phyloP scores from a whole-genome alignment of 2,329 filamentous ascomycete genomes.

The Graphilbum sp. region DNA sequence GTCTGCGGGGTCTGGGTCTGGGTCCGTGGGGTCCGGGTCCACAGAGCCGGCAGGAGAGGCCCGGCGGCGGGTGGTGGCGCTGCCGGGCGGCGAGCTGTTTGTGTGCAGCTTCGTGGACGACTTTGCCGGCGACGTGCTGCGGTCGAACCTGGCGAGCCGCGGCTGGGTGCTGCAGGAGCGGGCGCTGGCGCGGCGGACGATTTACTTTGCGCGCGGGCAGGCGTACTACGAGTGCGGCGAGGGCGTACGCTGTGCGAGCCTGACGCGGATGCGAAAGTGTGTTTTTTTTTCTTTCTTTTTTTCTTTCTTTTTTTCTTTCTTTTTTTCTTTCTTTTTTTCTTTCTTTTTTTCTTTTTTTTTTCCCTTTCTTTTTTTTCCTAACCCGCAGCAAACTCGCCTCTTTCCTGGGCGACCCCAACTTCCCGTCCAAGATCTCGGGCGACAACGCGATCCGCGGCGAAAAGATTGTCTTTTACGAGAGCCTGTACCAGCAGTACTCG shows the following conservation, averaged over 20 bases:
- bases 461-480: slow-evolving; percentile 12
- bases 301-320: background rate
- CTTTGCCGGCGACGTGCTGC: slow-evolving; percentile 17
- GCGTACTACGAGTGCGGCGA: slow-evolving; percentile 23
- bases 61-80: no score
- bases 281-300: slow-evolving; percentile 2
- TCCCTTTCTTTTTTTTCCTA: no score
- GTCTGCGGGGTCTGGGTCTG: no score
- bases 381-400: slow-evolving; percentile 5
- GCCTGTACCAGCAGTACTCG: slow-evolving; percentile 16
- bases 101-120: slow-evolving; percentile 17
- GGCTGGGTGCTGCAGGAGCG: slow-evolving; percentile 25
- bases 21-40: no score
- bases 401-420: slow-evolving; percentile 15
- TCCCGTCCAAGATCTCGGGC: slow-evolving; percentile 9
- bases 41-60: no score
- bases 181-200: slow-evolving; percentile 18
- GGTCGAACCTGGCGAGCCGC: slow-evolving; percentile 14
- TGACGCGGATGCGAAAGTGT: slow-evolving; percentile 18
- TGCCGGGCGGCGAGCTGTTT: slow-evolving; percentile 11
- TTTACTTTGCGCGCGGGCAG: slow-evolving; percentile 20
- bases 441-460: slow-evolving; percentile 1
- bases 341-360: no score
- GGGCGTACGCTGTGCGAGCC: slow-evolving; percentile 18
- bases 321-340: no score